phyloP scores from a whole-genome alignment of 2,329 filamentous ascomycete species.

The Dendryphion nanum region DNA sequence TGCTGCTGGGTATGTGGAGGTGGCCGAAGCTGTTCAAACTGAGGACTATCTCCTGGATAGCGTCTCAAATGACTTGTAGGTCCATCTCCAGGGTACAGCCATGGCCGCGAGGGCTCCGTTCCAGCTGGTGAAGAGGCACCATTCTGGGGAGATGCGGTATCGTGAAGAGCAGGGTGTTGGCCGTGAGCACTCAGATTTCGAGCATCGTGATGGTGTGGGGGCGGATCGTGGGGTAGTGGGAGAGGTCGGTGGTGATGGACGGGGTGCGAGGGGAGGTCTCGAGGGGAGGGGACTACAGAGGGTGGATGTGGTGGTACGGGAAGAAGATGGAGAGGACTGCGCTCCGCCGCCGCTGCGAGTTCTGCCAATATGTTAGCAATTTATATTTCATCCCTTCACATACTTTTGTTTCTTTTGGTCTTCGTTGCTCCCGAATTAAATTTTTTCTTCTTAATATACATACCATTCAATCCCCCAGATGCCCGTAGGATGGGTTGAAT shows the following conservation, averaged over 20 bases:
- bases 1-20: slow-evolving; percentile 12
- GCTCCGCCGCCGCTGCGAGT: slow-evolving; percentile 48
- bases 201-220: slow-evolving; percentile 10
- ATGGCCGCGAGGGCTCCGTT: slow-evolving; percentile 25
- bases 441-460: no score
- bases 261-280: slow-evolving; percentile 13
- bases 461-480: slow-evolving; percentile 46
- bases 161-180: slow-evolving; percentile 7
- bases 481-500: slow-evolving; percentile 58
- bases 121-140: slow-evolving; percentile 25
- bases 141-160: slow-evolving; percentile 12
- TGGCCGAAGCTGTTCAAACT: slow-evolving; percentile 43
- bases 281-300: slow-evolving; percentile 24
- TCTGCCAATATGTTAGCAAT: slow-evolving; percentile 33
- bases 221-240: slow-evolving; percentile 3
- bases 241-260: slow-evolving; percentile 12
- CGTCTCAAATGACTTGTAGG: slow-evolving; percentile 33
- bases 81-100: slow-evolving; percentile 30
- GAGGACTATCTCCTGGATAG: slow-evolving; percentile 38
- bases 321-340: slow-evolving; percentile 46
- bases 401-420: no score
- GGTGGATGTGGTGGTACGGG: no score
- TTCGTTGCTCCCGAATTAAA: no score
- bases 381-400: no score
- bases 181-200: slow-evolving; percentile 8